Conservation (phyloP, 306 rosid species). For the Sophora flavescens region DNA sequence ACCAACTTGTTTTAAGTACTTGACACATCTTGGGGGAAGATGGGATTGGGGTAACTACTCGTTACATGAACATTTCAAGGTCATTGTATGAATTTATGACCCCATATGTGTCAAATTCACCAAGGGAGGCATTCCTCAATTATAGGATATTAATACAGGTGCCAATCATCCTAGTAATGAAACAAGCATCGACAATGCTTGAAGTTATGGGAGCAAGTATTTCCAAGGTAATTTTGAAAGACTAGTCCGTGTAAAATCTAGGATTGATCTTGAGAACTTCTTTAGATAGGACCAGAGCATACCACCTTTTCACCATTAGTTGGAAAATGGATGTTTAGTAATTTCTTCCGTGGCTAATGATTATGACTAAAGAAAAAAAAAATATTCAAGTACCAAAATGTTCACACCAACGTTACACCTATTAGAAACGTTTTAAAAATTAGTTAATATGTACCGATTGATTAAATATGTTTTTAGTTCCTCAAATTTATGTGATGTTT, state of each 20-base stretch:
- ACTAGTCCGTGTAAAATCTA: slow-evolving; percentile 41
- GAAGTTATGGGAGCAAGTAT: slow-evolving; percentile 42
- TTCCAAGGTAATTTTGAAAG: slow-evolving; percentile 40
- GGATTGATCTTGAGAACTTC: slow-evolving; percentile 48
- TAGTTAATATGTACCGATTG: too few relatives aligned
- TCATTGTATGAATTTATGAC: slow-evolving; percentile 45
- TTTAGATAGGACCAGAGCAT: slow-evolving; percentile 52
- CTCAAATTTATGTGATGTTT: too few relatives aligned
- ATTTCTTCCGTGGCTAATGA: too few relatives aligned
- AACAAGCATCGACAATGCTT: not conserved
- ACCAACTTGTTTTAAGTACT: slow-evolving; percentile 53
- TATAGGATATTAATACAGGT: slow-evolving; percentile 53
- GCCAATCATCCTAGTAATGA: slow-evolving; percentile 43
- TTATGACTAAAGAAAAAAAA: too few relatives aligned
- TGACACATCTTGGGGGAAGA: slow-evolving; percentile 47
- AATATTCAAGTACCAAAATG: too few relatives aligned
- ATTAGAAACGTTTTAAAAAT: too few relatives aligned
- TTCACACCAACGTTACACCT: too few relatives aligned
- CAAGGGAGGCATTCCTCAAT: slow-evolving; percentile 54
- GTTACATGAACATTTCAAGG: slow-evolving; percentile 39
- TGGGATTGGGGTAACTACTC: slow-evolving; percentile 17
- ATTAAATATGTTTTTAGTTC: too few relatives aligned
- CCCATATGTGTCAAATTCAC: slow-evolving; percentile 43
- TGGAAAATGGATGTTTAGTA: too few relatives aligned
- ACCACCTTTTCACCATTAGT: slow-evolving; percentile 31